phyloP scores from a whole-genome alignment of 2,329 filamentous ascomycete genomes.

The Trichophyton rubrum region DNA sequence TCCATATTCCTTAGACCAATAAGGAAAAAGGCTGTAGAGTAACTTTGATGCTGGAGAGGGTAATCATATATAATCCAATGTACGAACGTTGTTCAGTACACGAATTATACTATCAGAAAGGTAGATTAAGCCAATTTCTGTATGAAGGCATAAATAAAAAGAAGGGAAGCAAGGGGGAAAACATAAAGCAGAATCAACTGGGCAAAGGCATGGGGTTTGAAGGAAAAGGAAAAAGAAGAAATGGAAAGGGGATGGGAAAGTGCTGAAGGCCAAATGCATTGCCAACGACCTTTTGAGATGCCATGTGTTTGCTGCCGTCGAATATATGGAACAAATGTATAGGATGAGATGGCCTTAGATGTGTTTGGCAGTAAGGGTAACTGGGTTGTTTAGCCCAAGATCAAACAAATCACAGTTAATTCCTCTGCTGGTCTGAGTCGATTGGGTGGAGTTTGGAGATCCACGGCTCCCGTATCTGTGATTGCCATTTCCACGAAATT shows the following conservation, averaged over 20 bases:
- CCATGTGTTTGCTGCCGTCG: background rate
- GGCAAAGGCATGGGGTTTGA: background rate
- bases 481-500: background rate
- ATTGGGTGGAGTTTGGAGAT: background rate
- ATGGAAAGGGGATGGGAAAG: background rate
- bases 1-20: background rate
- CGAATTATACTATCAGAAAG: conserved; percentile 9
- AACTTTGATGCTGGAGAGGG: background rate
- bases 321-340: background rate
- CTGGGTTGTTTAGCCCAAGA: background rate
- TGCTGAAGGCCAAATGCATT: background rate
- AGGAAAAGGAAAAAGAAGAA: background rate
- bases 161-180: background rate
- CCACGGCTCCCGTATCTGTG: conserved; percentile 1
- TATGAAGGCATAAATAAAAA: background rate
- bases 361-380: background rate
- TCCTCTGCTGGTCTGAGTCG: background rate
- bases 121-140: background rate
- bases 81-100: conserved; percentile 12
- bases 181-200: background rate
- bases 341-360: background rate
- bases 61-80: conserved; percentile 14
- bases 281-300: background rate
- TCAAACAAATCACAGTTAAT: background rate
- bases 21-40: background rate